Evolutionary conservation across 2,329 filamentous ascomycete species (phyloP).

Genomic region (Ophiostoma sp.): DNA sequence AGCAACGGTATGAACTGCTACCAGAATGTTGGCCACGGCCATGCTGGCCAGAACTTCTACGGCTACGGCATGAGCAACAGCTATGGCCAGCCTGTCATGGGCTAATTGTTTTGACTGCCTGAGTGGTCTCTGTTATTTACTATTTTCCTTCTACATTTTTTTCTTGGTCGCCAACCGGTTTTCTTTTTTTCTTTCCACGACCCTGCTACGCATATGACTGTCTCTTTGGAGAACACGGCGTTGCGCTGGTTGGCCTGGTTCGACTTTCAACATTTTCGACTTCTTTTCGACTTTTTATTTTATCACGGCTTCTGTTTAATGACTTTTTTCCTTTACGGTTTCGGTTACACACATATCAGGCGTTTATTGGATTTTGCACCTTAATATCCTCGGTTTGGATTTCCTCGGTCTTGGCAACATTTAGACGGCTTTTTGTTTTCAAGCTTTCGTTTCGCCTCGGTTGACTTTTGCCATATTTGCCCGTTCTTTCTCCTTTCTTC

Average conservation of each 20-base stretch:
- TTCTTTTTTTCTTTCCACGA: background rate
- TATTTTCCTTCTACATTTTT: background rate
- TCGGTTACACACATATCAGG: conserved; percentile 11
- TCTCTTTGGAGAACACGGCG: background rate
- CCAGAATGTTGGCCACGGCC: conserved; percentile 2
- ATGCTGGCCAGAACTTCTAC: conserved; percentile 6
- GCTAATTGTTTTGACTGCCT: conserved; percentile 32
- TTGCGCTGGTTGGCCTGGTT: background rate
- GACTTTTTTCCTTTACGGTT: conserved; percentile 9
- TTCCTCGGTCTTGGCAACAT: conserved; percentile 14
- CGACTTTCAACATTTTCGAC: background rate
- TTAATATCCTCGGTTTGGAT: conserved; percentile 19
- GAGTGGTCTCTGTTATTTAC: background rate
- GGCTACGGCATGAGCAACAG: conserved; percentile 24
- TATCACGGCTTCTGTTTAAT: conserved; percentile 15
- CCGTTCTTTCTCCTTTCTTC: background rate
- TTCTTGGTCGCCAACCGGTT: background rate
- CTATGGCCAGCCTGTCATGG: conserved; percentile 53
- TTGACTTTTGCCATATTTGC: background rate
- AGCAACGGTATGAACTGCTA: conserved; percentile 12
- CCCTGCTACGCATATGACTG: conserved; percentile 1
- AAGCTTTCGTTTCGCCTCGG: conserved; percentile 3
- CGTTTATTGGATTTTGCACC: conserved; percentile 17
- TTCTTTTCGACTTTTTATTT: conserved; percentile 7
- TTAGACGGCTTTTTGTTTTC: conserved; percentile 15